Conservation (phyloP, 2,329 filamentous ascomycete species). For the Capronia americana region DNA sequence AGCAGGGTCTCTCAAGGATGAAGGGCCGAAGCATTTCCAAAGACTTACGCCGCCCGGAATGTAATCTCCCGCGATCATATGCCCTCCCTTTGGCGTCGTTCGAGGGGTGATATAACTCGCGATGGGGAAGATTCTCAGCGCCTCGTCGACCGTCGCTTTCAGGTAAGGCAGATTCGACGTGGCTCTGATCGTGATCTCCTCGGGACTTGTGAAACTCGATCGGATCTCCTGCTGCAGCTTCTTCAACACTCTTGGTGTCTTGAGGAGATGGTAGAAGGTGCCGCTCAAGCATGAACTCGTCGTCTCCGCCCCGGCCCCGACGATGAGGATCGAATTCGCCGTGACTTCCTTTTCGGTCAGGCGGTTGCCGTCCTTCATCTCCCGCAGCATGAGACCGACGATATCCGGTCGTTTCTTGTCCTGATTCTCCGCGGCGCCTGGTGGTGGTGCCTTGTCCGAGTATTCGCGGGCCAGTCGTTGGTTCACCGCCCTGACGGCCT, state of each 20-base stretch:
- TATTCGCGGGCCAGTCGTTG: constrained; percentile 22
- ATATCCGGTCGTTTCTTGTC: constrained; percentile 61
- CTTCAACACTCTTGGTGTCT: constrained; percentile 43
- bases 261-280: constrained; percentile 50
- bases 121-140: constrained; percentile 28
- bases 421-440: constrained; percentile 63
- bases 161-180: constrained; percentile 31
- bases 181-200: constrained; percentile 45
- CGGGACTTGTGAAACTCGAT: constrained; percentile 44
- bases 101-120: constrained; percentile 28
- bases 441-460: neutral
- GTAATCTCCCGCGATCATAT: constrained; percentile 42
- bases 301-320: constrained; percentile 75
- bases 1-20: neutral
- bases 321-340: constrained; percentile 50
- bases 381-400: constrained; percentile 29
- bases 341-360: constrained; percentile 72
- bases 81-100: constrained; percentile 48
- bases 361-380: constrained; percentile 57
- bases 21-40: neutral
- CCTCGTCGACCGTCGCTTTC: constrained; percentile 30
- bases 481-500: constrained; percentile 16
- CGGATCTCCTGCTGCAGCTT: constrained; percentile 48
- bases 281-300: constrained; percentile 67
- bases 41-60: constrained; percentile 42